Base-by-base conservation (phyloP, 371 early-diverging fungal species). In the Globomyces sp. region DNA sequence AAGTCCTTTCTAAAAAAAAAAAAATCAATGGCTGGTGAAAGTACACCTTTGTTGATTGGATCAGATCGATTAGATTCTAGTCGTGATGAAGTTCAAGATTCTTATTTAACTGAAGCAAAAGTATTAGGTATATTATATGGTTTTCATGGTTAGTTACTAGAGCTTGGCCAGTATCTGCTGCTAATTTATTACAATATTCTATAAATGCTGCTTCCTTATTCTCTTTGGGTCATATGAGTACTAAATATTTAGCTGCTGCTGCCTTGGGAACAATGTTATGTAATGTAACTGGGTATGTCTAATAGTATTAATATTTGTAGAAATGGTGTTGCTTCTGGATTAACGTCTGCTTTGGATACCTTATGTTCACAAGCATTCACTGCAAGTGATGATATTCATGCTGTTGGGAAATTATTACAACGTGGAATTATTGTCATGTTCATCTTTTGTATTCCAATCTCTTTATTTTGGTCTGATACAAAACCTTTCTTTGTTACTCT, bases 281-380 rank as follows among this genome's bases (percentile, higher is more conserved):
- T 13, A 88, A 88, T 47, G 91, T 94, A 3, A 88, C 92, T 6
- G 93, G 92, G 34, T 89, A 86, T 83, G 88, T 24, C 24, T 24
- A 24, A 24, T 24, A 24, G 24, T 24, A 24, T 24, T 24, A 24
- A 24, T 24, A 24, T 24, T 24, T 24, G 24, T 24, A 24, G 24
- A 24, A 24, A 24, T 24, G 24, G 90, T 6, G 74, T 92, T 45
- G 86, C 89, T 5, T 50, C 10, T 50, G 76, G 76, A 40, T 70
- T 87, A 58, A 85, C 90, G 2, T 86, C 91, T 46, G 94, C 91
- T 0, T 78, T 96, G 34, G 95, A 96, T 72, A 93, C 94, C 2
- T 77, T 96, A 57, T 93, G 93, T 68, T 87, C 90, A 36, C 95
- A 96, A 75, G 85, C 91, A 36, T 90, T 80, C 74, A 92, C 94